Base-by-base conservation (phyloP, 306 rosid genomes). In the Quercus mongolica region DNA sequence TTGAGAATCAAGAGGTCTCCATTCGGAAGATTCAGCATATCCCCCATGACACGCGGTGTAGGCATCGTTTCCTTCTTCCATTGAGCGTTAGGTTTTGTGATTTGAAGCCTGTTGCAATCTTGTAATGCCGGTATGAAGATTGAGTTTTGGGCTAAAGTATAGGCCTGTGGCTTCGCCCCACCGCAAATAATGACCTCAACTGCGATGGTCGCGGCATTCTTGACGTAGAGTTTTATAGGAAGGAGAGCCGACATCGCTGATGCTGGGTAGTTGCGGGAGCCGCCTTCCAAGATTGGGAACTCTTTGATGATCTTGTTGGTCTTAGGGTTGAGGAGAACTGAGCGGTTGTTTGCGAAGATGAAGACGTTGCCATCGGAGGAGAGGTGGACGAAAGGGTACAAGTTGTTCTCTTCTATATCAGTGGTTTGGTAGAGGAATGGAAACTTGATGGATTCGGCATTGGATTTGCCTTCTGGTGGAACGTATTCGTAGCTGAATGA, bases 231-330 rank as follows among this genome's bases (percentile, higher is more conserved):
- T 1, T 77, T 77, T 59, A 93, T 41, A 0, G 99, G 99, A 26
- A 96, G 90, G 35, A 96, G 85, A 1, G 85, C 85, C 0, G 98
- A 96, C 94, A 87, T 90, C 23, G 86, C 99, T 0, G 98, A 93
- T 1, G 98, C 90, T 0, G 99, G 98, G 87, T 96, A 96, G 93
- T 91, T 93, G 0, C 99, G 78, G 2, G 97, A 82, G 5, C 98
- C 98, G 0, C 98, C 98, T 0, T 56, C 55, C 20, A 96, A 79
- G 61, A 71, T 61, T 0, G 94, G 97, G 67, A 31, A 89, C 35
- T 89, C 92, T 1, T 87, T 80, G 5, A 96, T 5, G 20, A 89
- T 13, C 6, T 80, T 55, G 87, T 87, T 81, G 54, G 81, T 77
- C 3, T 5, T 38, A 7, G 94, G 89, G 80, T 85, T 35, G 3